Evolutionary conservation across 1,284 basidiomycete species (phyloP).

Genomic region (Waitea zeae): DNA sequence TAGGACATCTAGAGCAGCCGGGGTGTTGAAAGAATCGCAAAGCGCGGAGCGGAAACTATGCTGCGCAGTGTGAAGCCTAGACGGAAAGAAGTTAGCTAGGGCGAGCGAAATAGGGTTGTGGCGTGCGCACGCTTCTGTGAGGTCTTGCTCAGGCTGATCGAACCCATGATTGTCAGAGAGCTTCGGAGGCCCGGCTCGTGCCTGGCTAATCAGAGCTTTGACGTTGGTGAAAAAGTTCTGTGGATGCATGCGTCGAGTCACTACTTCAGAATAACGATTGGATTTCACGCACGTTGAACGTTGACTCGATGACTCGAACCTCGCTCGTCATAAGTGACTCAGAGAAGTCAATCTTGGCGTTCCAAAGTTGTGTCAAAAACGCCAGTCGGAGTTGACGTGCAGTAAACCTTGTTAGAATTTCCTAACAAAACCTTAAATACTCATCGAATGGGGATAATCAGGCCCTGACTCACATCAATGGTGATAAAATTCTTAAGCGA

Average conservation of each 20-base stretch:
- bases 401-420: conserved; percentile 77
- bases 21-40: conserved; percentile 97
- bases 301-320: conserved; percentile 73
- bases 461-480: conserved; percentile 59
- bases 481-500: conserved; percentile 99
- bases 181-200: conserved; percentile 24
- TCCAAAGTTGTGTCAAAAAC: conserved; percentile 89
- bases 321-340: conserved; percentile 80
- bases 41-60: conserved; percentile 75
- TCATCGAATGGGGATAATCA: conserved; percentile 3
- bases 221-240: conserved; percentile 91
- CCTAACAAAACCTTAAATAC: conserved; percentile 25
- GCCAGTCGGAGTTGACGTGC: conserved; percentile 88
- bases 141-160: conserved; percentile 44
- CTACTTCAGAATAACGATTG: conserved; percentile 1
- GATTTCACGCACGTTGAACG: conserved; percentile 63
- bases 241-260: not conserved
- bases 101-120: conserved; percentile 1
- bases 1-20: conserved; percentile 62
- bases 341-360: conserved; percentile 87
- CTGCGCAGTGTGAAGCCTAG: conserved; percentile 64
- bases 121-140: conserved; percentile 38
- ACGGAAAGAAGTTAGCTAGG: conserved; percentile 3
- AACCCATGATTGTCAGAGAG: conserved; percentile 48
- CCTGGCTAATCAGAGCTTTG: conserved; percentile 62